A percentile compares a stretch with the other conserved stretches of the same genome.
Conservation (phyloP, 2,329 filamentous ascomycete species). For the Phialophora macrospora region DNA sequence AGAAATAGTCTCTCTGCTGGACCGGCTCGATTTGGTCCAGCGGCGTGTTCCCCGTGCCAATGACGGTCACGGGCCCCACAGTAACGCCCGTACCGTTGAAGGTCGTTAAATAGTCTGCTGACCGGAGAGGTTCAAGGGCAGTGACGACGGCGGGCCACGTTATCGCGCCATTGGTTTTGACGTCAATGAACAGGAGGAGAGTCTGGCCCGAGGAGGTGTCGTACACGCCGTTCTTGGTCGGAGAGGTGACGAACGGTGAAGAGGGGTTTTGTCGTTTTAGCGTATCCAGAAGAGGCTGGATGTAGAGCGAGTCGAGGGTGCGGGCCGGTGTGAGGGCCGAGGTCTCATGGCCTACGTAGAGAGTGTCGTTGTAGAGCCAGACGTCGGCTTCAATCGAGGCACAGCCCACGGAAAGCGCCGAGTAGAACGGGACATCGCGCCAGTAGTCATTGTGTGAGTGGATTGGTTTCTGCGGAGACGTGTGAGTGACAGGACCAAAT, state of each 20-base stretch:
- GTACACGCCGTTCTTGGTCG: constrained; percentile 64
- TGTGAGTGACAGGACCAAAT: neutral
- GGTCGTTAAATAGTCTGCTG: constrained; percentile 58
- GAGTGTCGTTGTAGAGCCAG: constrained; percentile 49
- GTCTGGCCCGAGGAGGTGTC: constrained; percentile 62
- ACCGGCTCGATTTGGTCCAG: constrained; percentile 53
- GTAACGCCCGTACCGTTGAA: constrained; percentile 56
- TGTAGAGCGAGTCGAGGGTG: constrained; percentile 50
- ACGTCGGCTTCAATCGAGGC: constrained; percentile 55
- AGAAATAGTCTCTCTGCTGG: constrained; percentile 62
- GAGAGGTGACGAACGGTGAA: constrained; percentile 55
- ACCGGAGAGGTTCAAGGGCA: constrained; percentile 62
- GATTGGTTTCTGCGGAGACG: constrained; percentile 35
- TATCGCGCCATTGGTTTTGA: constrained; percentile 62
- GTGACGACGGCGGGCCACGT: constrained; percentile 63
- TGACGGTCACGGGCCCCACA: constrained; percentile 61
- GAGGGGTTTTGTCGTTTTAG: constrained; percentile 62
- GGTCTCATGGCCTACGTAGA: constrained; percentile 50
- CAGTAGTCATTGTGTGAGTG: constrained; percentile 55
- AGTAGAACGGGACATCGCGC: constrained; percentile 48
- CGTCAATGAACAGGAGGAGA: constrained; percentile 67
- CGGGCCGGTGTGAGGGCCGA: constrained; percentile 45
- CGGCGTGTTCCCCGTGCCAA: constrained; percentile 65
- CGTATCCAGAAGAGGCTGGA: constrained; percentile 60
- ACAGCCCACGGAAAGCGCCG: constrained; percentile 49